Conservation (phyloP, 305 asterid genomes). For the Solanum hybrid region DNA sequence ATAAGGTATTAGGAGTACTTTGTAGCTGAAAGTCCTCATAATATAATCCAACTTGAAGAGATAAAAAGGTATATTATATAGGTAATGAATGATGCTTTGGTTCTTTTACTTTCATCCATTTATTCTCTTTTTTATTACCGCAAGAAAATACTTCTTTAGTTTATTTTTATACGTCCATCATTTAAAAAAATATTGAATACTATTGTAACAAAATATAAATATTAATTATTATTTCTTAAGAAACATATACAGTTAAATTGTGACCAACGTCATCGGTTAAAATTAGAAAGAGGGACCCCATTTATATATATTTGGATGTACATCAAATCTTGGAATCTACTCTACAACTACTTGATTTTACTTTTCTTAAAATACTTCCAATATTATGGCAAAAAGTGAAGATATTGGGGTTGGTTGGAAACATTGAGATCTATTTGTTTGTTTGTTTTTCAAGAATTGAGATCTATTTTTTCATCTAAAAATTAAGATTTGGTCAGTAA, state of each 20-base stretch:
- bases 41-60: neutral
- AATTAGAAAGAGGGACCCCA: neutral
- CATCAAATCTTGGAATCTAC: neutral
- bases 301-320: neutral
- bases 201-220: neutral
- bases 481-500: neutral
- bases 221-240: neutral
- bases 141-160: neutral
- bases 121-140: neutral
- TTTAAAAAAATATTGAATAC: neutral
- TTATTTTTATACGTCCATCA: neutral
- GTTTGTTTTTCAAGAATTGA: neutral
- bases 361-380: neutral
- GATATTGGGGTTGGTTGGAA: neutral
- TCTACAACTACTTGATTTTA: neutral
- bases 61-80: neutral
- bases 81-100: neutral
- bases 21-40: constrained; percentile 2
- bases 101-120: neutral
- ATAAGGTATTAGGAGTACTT: constrained; percentile 3
- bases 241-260: neutral
- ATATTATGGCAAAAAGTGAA: neutral
- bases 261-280: neutral
- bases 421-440: neutral
- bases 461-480: neutral